These are phyloP conservation scores for Paramecium pentaurelia DNA, from an alignment of 73 alveolate species.

Conservation along the genomic window DNA sequence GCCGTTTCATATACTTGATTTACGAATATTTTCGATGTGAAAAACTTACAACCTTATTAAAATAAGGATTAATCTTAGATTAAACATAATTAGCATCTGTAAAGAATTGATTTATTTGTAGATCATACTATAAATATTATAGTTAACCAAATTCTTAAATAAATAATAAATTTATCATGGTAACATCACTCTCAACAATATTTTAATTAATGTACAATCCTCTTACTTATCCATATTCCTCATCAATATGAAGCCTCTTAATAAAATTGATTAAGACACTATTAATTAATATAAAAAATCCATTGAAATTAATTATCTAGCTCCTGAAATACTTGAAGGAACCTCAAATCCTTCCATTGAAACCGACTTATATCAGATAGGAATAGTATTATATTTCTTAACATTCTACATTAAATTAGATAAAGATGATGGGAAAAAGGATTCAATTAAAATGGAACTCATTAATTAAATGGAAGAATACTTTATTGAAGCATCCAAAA, in stretches of 20 bases:
- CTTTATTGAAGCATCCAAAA: not conserved
- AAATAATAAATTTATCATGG: conserved; percentile 36
- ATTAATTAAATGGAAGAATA: not conserved
- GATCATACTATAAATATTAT: not conserved
- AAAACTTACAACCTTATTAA: not conserved
- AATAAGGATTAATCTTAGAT: not conserved
- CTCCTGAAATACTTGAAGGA: not conserved
- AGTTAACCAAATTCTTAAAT: not conserved
- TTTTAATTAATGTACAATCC: not conserved
- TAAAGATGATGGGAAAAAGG: not conserved
- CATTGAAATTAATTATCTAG: not conserved
- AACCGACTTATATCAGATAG: not conserved
- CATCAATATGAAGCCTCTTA: not conserved
- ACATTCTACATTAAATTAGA: not conserved
- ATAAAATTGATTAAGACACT: not conserved
- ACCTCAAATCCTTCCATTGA: not conserved
- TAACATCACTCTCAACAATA: not conserved
- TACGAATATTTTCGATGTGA: not conserved
- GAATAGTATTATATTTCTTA: not conserved
- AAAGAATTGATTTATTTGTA: not conserved
- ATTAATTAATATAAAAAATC: not conserved
- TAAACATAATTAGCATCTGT: conserved; percentile 21
- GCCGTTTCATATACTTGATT: not conserved
- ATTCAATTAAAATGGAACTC: not conserved
- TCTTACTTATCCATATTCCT: not conserved